Evolutionary conservation across 139 green algal species (phyloP).

Genomic region (Chlamydomonas asymmetrica): DNA sequence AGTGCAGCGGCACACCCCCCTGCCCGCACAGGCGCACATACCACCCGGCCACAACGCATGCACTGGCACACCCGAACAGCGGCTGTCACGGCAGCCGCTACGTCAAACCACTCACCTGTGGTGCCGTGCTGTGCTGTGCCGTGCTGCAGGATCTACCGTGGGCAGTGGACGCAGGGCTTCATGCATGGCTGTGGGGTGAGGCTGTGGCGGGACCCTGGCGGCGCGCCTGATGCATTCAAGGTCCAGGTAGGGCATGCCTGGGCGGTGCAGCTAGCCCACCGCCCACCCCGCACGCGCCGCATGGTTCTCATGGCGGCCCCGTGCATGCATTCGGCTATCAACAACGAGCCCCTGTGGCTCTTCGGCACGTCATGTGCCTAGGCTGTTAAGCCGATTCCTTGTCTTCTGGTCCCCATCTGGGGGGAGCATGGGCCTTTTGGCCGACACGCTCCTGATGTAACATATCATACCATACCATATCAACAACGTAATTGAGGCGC

Average conservation of each 20-base stretch:
- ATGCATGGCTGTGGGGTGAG: constrained; percentile 76
- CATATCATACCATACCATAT: no score
- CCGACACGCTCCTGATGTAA: no score
- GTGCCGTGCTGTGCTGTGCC: background rate
- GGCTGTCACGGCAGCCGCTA: background rate
- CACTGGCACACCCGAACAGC: background rate
- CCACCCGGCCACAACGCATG: background rate
- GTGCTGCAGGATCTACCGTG: constrained; percentile 57
- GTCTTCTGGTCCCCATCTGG: no score
- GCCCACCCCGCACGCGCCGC: no score
- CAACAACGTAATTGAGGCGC: no score
- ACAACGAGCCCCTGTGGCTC: background rate
- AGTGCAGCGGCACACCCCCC: background rate
- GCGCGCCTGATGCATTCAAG: background rate
- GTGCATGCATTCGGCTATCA: background rate
- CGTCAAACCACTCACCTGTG: background rate
- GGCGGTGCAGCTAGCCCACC: background rate
- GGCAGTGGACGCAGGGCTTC: constrained; percentile 60
- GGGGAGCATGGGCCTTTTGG: no score
- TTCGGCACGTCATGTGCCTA: background rate
- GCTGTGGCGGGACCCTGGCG: constrained; percentile 41
- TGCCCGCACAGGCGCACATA: background rate
- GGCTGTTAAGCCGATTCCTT: no score
- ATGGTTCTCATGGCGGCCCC: no score
- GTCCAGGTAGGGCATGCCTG: constrained; percentile 5